Evolutionary conservation across 2,329 filamentous ascomycete species (phyloP).

Genomic region (Ceratocystiopsis brevicomis): DNA sequence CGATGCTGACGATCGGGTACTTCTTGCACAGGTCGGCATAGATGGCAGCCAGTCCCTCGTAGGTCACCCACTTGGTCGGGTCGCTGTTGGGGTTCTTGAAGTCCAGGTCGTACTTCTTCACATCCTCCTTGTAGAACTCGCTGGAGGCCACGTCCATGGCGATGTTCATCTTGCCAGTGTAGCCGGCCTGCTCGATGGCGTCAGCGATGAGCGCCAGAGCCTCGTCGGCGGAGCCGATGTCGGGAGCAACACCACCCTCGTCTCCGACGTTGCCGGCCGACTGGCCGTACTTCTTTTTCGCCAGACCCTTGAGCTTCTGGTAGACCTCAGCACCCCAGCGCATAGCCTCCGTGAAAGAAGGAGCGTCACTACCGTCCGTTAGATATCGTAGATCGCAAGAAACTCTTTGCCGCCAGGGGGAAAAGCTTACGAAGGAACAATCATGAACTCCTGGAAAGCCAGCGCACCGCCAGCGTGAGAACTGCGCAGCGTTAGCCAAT

Average conservation of each 20-base stretch:
- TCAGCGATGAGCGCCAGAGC: slow-evolving; percentile 90
- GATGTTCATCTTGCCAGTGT: slow-evolving; percentile 91
- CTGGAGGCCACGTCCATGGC: slow-evolving; percentile 98
- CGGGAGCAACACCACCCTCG: slow-evolving; percentile 96
- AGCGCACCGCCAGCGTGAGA: slow-evolving; percentile 95
- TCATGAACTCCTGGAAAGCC: slow-evolving; percentile 95
- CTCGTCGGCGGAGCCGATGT: slow-evolving; percentile 94
- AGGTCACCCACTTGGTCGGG: slow-evolving; percentile 92
- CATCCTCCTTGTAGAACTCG: slow-evolving; percentile 97
- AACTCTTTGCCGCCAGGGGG: no score
- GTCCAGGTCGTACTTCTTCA: slow-evolving; percentile 99
- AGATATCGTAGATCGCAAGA: neutral
- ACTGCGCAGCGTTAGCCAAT: slow-evolving; percentile 19
- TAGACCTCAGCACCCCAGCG: slow-evolving; percentile 95
- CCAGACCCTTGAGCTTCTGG: slow-evolving; percentile 88
- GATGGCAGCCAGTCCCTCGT: slow-evolving; percentile 84
- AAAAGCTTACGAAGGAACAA: slow-evolving; percentile 53
- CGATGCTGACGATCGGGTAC: slow-evolving; percentile 97
- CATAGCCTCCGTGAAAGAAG: slow-evolving; percentile 87
- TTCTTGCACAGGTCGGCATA: slow-evolving; percentile 79
- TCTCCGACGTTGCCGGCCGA: slow-evolving; percentile 98
- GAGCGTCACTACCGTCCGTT: slow-evolving; percentile 41
- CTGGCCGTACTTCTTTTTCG: slow-evolving; percentile 99
- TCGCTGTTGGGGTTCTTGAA: slow-evolving; percentile 99
- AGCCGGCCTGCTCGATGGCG: slow-evolving; percentile 85